Base-by-base conservation (phyloP, 192 early-diverging fungal species). In the Haplosporangium gracile region DNA sequence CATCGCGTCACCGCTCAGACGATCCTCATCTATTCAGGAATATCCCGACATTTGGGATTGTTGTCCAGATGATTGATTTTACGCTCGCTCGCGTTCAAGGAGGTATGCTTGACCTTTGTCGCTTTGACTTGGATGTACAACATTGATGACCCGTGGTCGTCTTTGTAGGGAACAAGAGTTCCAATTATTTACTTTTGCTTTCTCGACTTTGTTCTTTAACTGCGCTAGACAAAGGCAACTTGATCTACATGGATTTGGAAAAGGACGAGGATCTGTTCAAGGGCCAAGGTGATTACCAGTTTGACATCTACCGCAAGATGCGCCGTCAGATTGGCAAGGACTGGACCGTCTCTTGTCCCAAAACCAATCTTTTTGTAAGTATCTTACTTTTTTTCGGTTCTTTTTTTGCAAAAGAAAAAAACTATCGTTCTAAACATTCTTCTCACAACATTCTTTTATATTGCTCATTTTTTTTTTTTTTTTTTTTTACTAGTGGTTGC, bases 251-350 rank as follows among this genome's bases (percentile, higher is more conserved):
- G 87, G 78, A 82, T 34, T 36, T 88, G 53, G 78, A 83, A 32
- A 79, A 88, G 68, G 81, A 83, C 26, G 74, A 72, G 38, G 80
- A 88, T 72, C 55, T 80, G 8, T 88, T 83, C 40, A 65, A 68
- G 26, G 81, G 79, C 39, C 70, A 87, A 32, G 94, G 94, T 29
- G 95, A 95, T 79, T 92, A 93, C 65, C 95, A 95, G 82, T 95
- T 88, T 77, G 95, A 95, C 38, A 92, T 95, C 47, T 95, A 95
- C 68, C 89, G 95, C 40, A 90, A 92, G 86, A 95, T 95, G 95
- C 90, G 90, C 39, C 80, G 82, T 43, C 78, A 81, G 16, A 74
- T 85, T 15, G 77, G 73, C 8, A 80, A 78, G n/a, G 81, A 92
- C 43, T 92, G 92, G 92, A 69, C 76, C 1, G 68, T 74, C 13